Base-by-base conservation (phyloP, 495 filamentous ascomycete species). In the Aspergillus carlsbadensis region DNA sequence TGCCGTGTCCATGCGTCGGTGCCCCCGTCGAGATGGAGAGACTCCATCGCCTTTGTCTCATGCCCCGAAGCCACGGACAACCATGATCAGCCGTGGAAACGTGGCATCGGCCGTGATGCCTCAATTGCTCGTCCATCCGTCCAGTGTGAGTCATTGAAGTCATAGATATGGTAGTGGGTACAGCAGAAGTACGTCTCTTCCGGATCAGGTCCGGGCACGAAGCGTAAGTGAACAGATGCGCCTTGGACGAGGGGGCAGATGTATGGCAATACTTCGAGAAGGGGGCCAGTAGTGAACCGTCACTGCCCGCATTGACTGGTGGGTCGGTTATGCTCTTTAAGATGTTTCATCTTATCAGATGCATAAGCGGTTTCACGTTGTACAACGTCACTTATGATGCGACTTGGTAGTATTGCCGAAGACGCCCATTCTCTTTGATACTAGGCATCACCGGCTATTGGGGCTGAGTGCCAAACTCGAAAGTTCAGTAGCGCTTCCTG, bases 181-280 rank as follows among this genome's bases (percentile, higher is more conserved):
- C 34, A 56, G 48, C 21, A 52, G 21, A 31, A 40, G 34, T 56
- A 37, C 34, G 51, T 29, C 24, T 46, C 35, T 49, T 41, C 29
- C 54, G 18, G 20, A 42, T 34, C 22, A 33, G n/a, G 18, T 5
- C 40, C 29, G 20, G 10, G n/a, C 22, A 17, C 11, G 24, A 45
- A 17, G 31, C 33, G n/a, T 21, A 11, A 20, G 3, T 8, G 34
- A 21, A 13, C 33, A 34, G 37, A 40, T 45, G 36, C 44, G 54
- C 37, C 60, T 45, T 39, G 22, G 58, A 36, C 11, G 33, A 55
- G 59, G 46, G 57, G 48, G 56, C 36, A 39, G 45, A 54, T 57
- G 45, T 52, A 62, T 33, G 56, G 48, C 40, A 21, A 58, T 50
- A 39, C 60, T 58, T 58, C 52, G 56, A 62, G 60, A 62, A 58